These are phyloP conservation scores for Intubia oerlemansii DNA, from an alignment of 2,329 filamentous ascomycete genomes.

Conservation along the genomic window DNA sequence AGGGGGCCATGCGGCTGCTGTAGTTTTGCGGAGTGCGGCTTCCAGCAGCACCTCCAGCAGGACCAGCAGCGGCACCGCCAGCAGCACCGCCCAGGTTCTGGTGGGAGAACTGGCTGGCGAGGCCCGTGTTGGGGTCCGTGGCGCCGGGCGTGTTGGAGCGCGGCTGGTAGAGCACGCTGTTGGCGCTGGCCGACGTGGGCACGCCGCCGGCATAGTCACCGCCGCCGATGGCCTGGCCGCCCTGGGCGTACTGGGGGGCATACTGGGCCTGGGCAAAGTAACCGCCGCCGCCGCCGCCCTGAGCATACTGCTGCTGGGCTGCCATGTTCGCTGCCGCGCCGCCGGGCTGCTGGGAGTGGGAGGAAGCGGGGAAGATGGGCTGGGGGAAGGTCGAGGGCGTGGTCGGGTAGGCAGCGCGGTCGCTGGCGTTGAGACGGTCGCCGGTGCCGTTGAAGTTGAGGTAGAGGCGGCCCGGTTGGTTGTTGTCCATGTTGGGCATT, in stretches of 20 bases:
- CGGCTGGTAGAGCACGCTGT: slow-evolving; percentile 21
- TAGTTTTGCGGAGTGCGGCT: too few species aligned
- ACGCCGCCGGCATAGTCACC: background rate
- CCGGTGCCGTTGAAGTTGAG: slow-evolving; percentile 47
- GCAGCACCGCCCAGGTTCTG: slow-evolving; percentile 71
- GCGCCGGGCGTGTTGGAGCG: slow-evolving; percentile 36
- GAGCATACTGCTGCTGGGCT: slow-evolving; percentile 2
- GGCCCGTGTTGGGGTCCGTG: slow-evolving; percentile 61
- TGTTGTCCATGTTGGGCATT: too few species aligned
- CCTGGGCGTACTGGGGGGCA: slow-evolving; percentile 9
- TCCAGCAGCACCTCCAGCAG: background rate
- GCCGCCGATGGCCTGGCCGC: slow-evolving; percentile 2
- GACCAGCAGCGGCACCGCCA: slow-evolving; percentile 19
- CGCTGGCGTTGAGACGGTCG: slow-evolving; percentile 39
- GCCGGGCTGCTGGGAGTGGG: slow-evolving; percentile 21
- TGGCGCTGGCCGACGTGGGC: slow-evolving; percentile 4
- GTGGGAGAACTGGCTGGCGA: slow-evolving; percentile 91
- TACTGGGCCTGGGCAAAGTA: slow-evolving; percentile 39
- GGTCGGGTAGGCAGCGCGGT: slow-evolving; percentile 51
- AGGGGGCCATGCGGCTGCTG: slow-evolving; percentile 42
- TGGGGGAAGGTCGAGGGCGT: slow-evolving; percentile 94
- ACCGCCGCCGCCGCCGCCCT: slow-evolving; percentile 13
- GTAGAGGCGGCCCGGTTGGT: slow-evolving; percentile 39
- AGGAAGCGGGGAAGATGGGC: slow-evolving; percentile 42
- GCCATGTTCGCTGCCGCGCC: too few species aligned